Base-by-base conservation (phyloP, 2,329 filamentous ascomycete species). In the Alternaria solani region DNA sequence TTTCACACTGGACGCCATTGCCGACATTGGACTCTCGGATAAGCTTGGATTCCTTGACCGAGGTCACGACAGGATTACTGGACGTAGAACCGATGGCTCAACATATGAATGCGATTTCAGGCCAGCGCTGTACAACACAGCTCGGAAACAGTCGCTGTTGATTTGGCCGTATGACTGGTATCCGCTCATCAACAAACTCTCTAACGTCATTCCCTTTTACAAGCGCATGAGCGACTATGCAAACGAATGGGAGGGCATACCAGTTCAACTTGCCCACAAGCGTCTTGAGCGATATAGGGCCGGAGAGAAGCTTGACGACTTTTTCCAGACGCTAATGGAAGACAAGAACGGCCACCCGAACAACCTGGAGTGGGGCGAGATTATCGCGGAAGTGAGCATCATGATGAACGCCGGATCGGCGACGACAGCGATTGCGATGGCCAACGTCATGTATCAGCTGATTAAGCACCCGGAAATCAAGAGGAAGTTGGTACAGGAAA, bases 231-330 rank as follows among this genome's bases (percentile, higher is more conserved):
- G 74, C 55, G 72, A 81, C 47, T 73, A 79, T 12, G 81, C 79
- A 62, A 71, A 81, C 36, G 76, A 78, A 42, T 85, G 74, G 75
- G 73, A 85, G 16, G 81, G 79, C n/a, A 81, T 86, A 54, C 81
- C 84, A 2, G 78, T 80, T 52, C 80, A 82, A 43, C 81, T 81
- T 1, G 78, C 83, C 0, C 79, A 74, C 1, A 68, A 81, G 39
- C 79, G 84, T 1, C 69, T 85, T 18, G 66, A 79, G 57, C 75
- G 83, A 4, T 84, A 85, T 63, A 70, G 81, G 23, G 75, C 75
- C 0, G 85, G 86, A 25, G 86, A 88, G 71, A 84, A 83, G 61
- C 78, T 88, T 0, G 82, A 86, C 44, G 86, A 88, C 65, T 88
- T 88, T 74, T 87, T 88, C 77, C 78, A 83, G 53, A 79, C 81